Evolutionary conservation across 225 moss, liverwort and hornwort species (phyloP).

Genomic region (Climacium dendroides): DNA sequence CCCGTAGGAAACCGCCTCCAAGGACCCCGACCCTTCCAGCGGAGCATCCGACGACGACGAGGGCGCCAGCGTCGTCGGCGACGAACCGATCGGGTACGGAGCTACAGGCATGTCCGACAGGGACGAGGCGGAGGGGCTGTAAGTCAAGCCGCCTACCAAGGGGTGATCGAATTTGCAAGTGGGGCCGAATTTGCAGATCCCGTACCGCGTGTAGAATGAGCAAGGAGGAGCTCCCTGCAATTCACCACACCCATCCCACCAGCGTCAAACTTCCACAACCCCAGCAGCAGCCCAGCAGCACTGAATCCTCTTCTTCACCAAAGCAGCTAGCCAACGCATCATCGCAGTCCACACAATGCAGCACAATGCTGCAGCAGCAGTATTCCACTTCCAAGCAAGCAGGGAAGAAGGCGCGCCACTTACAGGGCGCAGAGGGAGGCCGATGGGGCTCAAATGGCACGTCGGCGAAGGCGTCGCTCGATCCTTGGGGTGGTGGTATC

Average conservation of each 20-base stretch:
- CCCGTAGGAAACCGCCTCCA: conserved; percentile 46
- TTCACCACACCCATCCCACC: not conserved
- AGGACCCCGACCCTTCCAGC: conserved; percentile 50
- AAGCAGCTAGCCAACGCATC: not conserved
- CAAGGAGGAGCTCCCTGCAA: conserved; percentile 88
- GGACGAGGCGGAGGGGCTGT: conserved; percentile 92
- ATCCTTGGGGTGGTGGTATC: conserved; percentile 97
- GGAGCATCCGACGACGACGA: conserved; percentile 50
- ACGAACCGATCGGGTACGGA: conserved; percentile 71
- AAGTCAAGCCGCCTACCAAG: conserved; percentile 60
- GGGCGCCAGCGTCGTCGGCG: conserved; percentile 55
- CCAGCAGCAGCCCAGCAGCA: not conserved
- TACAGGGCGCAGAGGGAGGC: conserved; percentile 94
- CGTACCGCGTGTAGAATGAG: conserved; percentile 88
- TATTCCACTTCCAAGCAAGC: not conserved
- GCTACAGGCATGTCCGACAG: conserved; percentile 92
- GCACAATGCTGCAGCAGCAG: not conserved
- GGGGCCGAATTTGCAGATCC: conserved; percentile 97
- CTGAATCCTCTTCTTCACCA: not conserved
- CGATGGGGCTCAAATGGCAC: conserved; percentile 59
- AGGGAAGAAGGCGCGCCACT: conserved; percentile 10
- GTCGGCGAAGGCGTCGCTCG: conserved; percentile 64
- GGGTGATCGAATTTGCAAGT: conserved; percentile 99
- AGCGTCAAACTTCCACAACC: not conserved
- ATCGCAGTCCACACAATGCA: not conserved